Conservation (phyloP, 2,329 filamentous ascomycete species). For the Mariannaea sp. region DNA sequence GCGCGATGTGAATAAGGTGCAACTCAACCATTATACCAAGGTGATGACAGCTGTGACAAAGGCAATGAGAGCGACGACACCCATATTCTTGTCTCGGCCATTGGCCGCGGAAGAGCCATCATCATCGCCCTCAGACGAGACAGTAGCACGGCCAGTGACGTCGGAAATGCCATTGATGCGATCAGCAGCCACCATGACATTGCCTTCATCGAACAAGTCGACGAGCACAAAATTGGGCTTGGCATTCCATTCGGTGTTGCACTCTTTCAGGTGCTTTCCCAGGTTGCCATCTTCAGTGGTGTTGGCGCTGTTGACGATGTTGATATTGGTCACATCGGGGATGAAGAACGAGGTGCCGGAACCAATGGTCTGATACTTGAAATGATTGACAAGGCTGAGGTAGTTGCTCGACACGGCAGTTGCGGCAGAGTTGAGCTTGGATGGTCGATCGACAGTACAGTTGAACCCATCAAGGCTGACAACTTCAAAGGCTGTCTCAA, state of each 20-base stretch:
- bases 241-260: constrained; percentile 61
- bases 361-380: constrained; percentile 65
- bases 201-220: constrained; percentile 78
- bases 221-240: constrained; percentile 76
- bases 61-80: constrained; percentile 48
- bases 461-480: constrained; percentile 67
- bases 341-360: constrained; percentile 56
- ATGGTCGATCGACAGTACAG: constrained; percentile 72
- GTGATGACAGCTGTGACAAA: constrained; percentile 50
- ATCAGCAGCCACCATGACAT: constrained; percentile 72
- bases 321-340: constrained; percentile 64
- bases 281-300: constrained; percentile 58
- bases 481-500: constrained; percentile 74
- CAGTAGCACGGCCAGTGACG: constrained; percentile 43
- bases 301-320: constrained; percentile 67
- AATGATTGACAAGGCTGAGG: constrained; percentile 81
- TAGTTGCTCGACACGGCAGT: constrained; percentile 61
- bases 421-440: constrained; percentile 52
- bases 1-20: too few relatives aligned
- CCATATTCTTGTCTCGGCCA: constrained; percentile 32
- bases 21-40: constrained; percentile 36
- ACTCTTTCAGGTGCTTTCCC: constrained; percentile 59
- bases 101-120: constrained; percentile 28
- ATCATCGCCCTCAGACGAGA: constrained; percentile 15
- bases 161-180: constrained; percentile 61